Percentiles rank a stretch among this genome's conserved stretches.
phyloP scores from a whole-genome alignment of 257 asterid genomes.

The Perilla frutescens region DNA sequence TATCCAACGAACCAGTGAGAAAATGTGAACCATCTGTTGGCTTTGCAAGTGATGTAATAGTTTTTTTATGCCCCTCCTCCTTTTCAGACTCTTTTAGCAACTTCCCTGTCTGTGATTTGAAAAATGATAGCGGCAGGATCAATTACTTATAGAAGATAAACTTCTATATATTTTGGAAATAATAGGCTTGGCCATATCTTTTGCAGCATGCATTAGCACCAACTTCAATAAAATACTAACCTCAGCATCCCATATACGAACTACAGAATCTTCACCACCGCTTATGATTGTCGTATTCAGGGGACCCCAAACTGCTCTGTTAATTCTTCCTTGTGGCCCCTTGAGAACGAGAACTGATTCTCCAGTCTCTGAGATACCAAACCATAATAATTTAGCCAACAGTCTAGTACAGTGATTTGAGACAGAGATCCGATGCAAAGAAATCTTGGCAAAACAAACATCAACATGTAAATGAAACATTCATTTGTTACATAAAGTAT shows the following conservation, averaged over 20 bases:
- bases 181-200: background rate
- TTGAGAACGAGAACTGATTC: slow-evolving; percentile 69
- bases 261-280: slow-evolving; percentile 81
- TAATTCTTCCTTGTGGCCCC: slow-evolving; percentile 90
- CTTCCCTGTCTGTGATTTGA: slow-evolving; percentile 68
- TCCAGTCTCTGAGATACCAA: slow-evolving; percentile 57
- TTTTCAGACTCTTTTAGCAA: slow-evolving; percentile 69
- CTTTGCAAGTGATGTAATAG: slow-evolving; percentile 82
- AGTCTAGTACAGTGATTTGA: slow-evolving; percentile 12
- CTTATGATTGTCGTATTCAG: slow-evolving; percentile 81
- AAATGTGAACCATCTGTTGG: slow-evolving; percentile 80
- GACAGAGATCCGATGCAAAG: background rate
- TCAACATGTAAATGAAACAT: background rate
- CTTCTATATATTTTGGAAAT: background rate
- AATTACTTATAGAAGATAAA: background rate
- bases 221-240: slow-evolving; percentile 41
- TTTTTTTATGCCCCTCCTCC: slow-evolving; percentile 79
- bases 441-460: background rate
- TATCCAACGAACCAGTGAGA: slow-evolving; percentile 85
- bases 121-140: background rate
- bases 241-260: slow-evolving; percentile 96
- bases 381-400: slow-evolving; percentile 16
- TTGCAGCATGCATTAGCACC: no score
- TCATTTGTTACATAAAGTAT: background rate
- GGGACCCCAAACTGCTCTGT: slow-evolving; percentile 99